Percentiles rank a stretch among this genome's conserved stretches.
These are phyloP conservation scores for Plasmodium reichenowi DNA, from an alignment of 169 alveolate species.

Conservation along the genomic window DNA sequence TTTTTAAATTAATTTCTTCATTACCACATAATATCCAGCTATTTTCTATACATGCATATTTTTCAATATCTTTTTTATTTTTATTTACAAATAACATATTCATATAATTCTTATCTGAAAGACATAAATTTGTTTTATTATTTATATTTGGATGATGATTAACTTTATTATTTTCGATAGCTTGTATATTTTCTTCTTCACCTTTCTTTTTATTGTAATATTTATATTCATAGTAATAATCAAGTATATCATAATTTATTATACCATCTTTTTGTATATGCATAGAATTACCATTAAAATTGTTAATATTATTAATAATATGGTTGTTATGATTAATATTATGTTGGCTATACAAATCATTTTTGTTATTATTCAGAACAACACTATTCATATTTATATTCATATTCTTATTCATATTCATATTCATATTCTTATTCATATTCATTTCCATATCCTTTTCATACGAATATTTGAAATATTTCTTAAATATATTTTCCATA, in stretches of 20 bases:
- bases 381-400: neutral
- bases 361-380: too few species aligned
- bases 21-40: slow-evolving; percentile 63
- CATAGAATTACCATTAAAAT: slow-evolving; percentile 2
- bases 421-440: neutral
- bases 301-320: neutral
- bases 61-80: slow-evolving; percentile 52
- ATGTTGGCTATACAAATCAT: too few species aligned
- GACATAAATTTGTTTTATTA: neutral
- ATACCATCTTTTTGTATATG: slow-evolving; percentile 57
- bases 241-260: slow-evolving; percentile 24
- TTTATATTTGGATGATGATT: neutral
- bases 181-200: slow-evolving; percentile 5
- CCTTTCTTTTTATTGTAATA: slow-evolving; percentile 23
- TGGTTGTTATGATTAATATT: too few species aligned
- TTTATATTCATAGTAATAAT: slow-evolving; percentile 38
- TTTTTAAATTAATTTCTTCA: slow-evolving; percentile 52
- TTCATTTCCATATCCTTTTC: neutral
- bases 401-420: neutral
- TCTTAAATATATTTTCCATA: slow-evolving; percentile 53
- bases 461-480: slow-evolving; percentile 27
- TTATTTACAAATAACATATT: slow-evolving; percentile 11
- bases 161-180: neutral
- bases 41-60: slow-evolving; percentile 72
- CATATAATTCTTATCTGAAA: slow-evolving; percentile 8